phyloP scores from a whole-genome alignment of 306 rosid genomes.

The Coriaria nepalensis region DNA sequence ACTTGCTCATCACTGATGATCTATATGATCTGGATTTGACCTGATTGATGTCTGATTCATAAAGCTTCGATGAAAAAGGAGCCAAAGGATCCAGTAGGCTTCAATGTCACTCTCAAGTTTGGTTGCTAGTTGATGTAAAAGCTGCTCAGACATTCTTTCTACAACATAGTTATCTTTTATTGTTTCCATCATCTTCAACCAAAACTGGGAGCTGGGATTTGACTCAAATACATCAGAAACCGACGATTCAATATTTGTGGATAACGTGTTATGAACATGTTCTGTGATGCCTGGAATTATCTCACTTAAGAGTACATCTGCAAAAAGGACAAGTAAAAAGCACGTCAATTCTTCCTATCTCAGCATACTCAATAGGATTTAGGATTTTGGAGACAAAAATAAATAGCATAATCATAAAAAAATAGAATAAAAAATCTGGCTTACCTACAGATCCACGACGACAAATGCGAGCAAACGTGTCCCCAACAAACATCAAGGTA shows the following conservation, averaged over 20 bases:
- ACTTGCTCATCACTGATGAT: too few relatives aligned
- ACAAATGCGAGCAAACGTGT: conserved; percentile 67
- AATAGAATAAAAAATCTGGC: conserved; percentile 9
- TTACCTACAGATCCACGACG: conserved; percentile 95
- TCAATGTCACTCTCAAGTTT: conserved; percentile 49
- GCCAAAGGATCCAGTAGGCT: conserved; percentile 87
- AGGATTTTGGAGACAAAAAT: too few relatives aligned
- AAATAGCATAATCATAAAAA: neutral
- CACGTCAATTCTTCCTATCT: conserved; percentile 9
- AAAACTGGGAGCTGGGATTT: conserved; percentile 39
- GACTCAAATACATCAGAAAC: conserved; percentile 31
- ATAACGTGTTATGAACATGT: conserved; percentile 36
- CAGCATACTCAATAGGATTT: conserved; percentile 4
- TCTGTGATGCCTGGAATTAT: conserved; percentile 34
- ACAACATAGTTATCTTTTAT: conserved; percentile 52
- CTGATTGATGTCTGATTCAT: conserved; percentile 47
- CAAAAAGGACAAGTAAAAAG: conserved; percentile 20
- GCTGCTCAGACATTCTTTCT: conserved; percentile 79
- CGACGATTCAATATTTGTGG: conserved; percentile 26
- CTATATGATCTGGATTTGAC: conserved; percentile 24
- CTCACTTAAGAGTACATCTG: conserved; percentile 64
- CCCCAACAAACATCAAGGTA: conserved; percentile 61
- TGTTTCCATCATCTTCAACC: conserved; percentile 65
- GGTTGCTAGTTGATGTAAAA: conserved; percentile 56
- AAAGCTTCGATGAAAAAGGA: conserved; percentile 42